Base-by-base conservation (phyloP, 2,329 filamentous ascomycete species). In the Coleophoma eucalyptorum region DNA sequence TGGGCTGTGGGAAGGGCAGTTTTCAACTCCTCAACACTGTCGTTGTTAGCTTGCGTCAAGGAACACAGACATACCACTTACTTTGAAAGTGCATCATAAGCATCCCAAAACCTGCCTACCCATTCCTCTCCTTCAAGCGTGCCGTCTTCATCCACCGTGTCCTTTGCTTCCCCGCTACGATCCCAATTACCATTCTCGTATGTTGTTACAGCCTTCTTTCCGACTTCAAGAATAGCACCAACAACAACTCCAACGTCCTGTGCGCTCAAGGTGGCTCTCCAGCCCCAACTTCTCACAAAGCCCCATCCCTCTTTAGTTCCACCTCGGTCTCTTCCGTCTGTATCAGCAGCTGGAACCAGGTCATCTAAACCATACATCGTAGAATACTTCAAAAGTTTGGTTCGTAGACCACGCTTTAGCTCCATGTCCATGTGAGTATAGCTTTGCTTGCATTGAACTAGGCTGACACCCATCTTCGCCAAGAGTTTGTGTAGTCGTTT, bases 401-500 rank as follows among this genome's bases (percentile, higher is more conserved):
- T 83, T 40, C 93, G 84, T 31, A 97, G 72, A 31, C 90, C 89
- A 5, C 90, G 86, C 71, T 97, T 99, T 33, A 99, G 75, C 69
- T 96, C 86, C 84, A 97, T 95, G 69, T 97, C 93, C 92, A 99
- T 97, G 68, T 99, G 94, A 0, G 91, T 90, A 66, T 97, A 99
- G 65, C 85, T 93, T 69, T 97, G 94, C 62, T 90, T 92, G 71
- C 92, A 96, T 71, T 99, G 93, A 5, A 87, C 87, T 35, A 97
- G 75, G 63, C 90, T 96, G 50, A 99, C 89, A 32, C 94, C 94
- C 93, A 99, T 99, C 70, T 97, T 99, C 41, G 94, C 94, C 3
- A 99, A 79, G 0, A 99, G 79, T 66, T 97, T 97, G 69, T 97
- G 90, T 18, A 99, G 75, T 47, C 93, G 83, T 67, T 95, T 96